phyloP scores from a whole-genome alignment of 768 basidiomycete species.

The Russula compacta region DNA sequence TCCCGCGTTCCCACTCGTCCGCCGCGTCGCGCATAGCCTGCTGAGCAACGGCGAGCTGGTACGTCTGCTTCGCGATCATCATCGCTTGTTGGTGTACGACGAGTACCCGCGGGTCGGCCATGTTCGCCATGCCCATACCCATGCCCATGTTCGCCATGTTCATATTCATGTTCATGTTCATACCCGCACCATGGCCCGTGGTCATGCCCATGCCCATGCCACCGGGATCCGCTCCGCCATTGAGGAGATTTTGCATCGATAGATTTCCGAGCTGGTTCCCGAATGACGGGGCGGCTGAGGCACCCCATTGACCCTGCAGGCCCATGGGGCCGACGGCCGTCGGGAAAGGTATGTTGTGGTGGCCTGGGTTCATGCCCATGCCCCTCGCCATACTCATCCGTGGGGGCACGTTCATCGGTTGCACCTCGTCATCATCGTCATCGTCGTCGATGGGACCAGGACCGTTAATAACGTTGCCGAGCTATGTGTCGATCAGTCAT shows the following conservation, averaged over 20 bases:
- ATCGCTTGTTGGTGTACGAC: conserved; percentile 85
- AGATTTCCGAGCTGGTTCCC: conserved; percentile 23
- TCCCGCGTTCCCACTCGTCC: conserved; percentile 85
- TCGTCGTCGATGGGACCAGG: conserved; percentile 45
- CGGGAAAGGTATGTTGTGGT: conserved; percentile 17
- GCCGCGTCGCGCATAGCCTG: conserved; percentile 84
- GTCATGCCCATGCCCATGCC: not conserved
- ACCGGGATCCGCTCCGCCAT: not conserved
- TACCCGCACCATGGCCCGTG: conserved; percentile 8
- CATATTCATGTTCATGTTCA: not conserved
- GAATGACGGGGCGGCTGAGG: conserved; percentile 12
- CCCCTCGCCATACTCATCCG: conserved; percentile 32
- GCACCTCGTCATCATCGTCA: conserved; percentile 25
- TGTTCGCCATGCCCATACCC: conserved; percentile 8
- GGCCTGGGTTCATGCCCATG: conserved; percentile 21
- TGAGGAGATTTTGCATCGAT: conserved; percentile 47
- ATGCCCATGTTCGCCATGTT: not conserved
- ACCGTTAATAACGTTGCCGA: conserved; percentile 84
- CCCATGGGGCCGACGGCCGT: conserved; percentile 17
- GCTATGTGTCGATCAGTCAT: conserved; percentile 32
- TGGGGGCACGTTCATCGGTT: conserved; percentile 18
- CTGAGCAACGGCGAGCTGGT: conserved; percentile 84
- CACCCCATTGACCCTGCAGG: conserved; percentile 28
- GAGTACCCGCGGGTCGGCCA: conserved; percentile 25
- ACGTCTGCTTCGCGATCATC: conserved; percentile 79